Conservation (phyloP, 495 filamentous ascomycete species). For the Ascodesmis nigricans region DNA sequence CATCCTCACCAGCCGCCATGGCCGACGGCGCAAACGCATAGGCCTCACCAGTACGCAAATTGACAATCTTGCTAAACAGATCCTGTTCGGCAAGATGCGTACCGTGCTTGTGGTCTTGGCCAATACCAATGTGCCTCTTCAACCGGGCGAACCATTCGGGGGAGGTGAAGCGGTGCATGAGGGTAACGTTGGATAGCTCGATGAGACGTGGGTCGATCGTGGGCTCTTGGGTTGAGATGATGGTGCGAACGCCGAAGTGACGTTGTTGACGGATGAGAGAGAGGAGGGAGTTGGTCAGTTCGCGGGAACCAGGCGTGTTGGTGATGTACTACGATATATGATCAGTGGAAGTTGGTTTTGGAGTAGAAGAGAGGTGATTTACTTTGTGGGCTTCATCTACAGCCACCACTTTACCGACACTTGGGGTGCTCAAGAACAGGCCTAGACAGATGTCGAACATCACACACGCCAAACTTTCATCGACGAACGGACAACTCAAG, state of each 20-base stretch:
- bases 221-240: conserved; percentile 63
- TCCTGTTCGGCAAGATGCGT: background rate
- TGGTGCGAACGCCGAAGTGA: conserved; percentile 38
- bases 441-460: conserved; percentile 48
- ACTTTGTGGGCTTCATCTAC: conserved; percentile 21
- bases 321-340: conserved; percentile 30
- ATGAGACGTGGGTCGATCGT: conserved; percentile 48
- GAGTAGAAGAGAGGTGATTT: background rate
- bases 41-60: conserved; percentile 16
- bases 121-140: conserved; percentile 32
- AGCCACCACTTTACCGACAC: conserved; percentile 13
- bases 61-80: conserved; percentile 15
- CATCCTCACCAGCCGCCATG: background rate
- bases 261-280: conserved; percentile 45
- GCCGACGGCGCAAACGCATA: conserved; percentile 18
- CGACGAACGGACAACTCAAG: conserved; percentile 51
- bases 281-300: conserved; percentile 40
- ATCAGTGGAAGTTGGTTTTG: background rate
- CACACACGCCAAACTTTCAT: conserved; percentile 38
- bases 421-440: conserved; percentile 27
- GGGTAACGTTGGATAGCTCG: conserved; percentile 44
- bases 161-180: conserved; percentile 53
- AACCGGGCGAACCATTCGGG: conserved; percentile 43
- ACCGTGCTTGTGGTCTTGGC: background rate
- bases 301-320: conserved; percentile 23